A percentile compares a stretch with the other conserved stretches of the same genome.
These are phyloP conservation scores for Aspergillus sp. DNA, from an alignment of 2,329 filamentous ascomycete genomes.

Conservation along the genomic window DNA sequence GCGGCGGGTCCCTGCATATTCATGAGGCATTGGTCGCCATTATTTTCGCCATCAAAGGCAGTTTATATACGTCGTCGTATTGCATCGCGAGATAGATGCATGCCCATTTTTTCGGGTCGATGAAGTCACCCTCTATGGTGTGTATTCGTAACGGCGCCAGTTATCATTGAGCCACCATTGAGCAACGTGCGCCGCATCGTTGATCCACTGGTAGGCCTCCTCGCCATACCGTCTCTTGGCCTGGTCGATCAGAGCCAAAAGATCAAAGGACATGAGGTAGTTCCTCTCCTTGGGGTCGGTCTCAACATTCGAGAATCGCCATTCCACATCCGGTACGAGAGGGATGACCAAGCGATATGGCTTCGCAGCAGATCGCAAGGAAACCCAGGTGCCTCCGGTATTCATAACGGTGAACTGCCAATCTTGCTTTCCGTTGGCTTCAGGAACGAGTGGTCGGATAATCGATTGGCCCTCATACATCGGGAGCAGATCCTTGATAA, in stretches of 20 bases:
- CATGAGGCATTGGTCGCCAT: too few species aligned
- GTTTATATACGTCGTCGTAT: too few species aligned
- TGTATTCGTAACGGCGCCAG: constrained; percentile 20
- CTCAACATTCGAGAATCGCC: constrained; percentile 25
- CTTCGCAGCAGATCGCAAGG: constrained; percentile 23
- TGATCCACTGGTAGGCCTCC: constrained; percentile 16
- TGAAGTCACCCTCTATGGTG: neutral
- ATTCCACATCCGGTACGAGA: constrained; percentile 25
- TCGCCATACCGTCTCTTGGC: constrained; percentile 14
- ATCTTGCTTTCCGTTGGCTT: constrained; percentile 14
- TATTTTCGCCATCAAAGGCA: too few species aligned
- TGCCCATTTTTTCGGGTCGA: too few species aligned
- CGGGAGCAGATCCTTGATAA: constrained; percentile 19
- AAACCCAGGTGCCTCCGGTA: constrained; percentile 26
- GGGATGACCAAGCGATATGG: constrained; percentile 27
- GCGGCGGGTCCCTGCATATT: too few species aligned
- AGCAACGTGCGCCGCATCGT: constrained; percentile 21
- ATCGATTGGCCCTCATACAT: constrained; percentile 29
- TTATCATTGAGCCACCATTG: constrained; percentile 27
- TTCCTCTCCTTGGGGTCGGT: constrained; percentile 19
- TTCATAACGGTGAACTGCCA: constrained; percentile 34
- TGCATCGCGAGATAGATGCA: too few species aligned
- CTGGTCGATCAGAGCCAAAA: constrained; percentile 15
- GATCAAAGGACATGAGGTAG: constrained; percentile 18
- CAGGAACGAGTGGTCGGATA: constrained; percentile 20